phyloP scores from a whole-genome alignment of 1,139 yeast genomes.

The Eremothecium cymbalariae region DNA sequence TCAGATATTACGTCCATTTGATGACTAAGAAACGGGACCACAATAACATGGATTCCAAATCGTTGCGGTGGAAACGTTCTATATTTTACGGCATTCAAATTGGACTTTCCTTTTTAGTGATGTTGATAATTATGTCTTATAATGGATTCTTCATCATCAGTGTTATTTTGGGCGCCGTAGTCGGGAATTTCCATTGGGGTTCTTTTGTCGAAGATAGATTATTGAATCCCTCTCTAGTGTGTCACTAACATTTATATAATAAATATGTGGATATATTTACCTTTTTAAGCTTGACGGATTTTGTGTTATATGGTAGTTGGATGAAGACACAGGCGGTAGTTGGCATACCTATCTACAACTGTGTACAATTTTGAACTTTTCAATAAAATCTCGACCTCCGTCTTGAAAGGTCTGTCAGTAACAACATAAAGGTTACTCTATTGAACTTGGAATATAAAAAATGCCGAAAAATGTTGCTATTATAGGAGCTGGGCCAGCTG shows the following conservation, averaged over 20 bases:
- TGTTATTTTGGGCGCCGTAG: slow-evolving; percentile 57
- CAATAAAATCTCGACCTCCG: too few species aligned
- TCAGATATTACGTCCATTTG: slow-evolving; percentile 35
- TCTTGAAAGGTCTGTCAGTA: too few species aligned
- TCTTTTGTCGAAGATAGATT: slow-evolving; percentile 1
- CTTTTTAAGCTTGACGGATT: too few species aligned
- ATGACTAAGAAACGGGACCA: slow-evolving; percentile 10
- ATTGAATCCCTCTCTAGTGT: slow-evolving; percentile 5
- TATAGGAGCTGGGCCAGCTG: slow-evolving; percentile 31
- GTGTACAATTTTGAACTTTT: too few species aligned
- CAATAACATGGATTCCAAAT: slow-evolving; percentile 6
- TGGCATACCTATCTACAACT: too few species aligned
- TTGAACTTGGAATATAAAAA: too few species aligned
- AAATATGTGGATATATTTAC: too few species aligned
- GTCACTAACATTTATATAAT: slow-evolving; percentile 8
- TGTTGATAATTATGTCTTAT: slow-evolving; percentile 79
- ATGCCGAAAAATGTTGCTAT: slow-evolving; percentile 23
- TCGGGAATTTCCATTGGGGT: slow-evolving; percentile 57
- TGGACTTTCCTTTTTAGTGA: slow-evolving; percentile 65
- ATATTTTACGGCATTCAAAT: slow-evolving; percentile 62
- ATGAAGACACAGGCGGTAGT: too few species aligned
- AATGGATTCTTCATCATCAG: slow-evolving; percentile 79
- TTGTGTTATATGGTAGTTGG: too few species aligned
- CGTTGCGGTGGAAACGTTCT: slow-evolving; percentile 34
- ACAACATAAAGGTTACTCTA: too few species aligned